phyloP scores from a whole-genome alignment of 805 yeast species.

The Lipomyces yamanashiensis region DNA sequence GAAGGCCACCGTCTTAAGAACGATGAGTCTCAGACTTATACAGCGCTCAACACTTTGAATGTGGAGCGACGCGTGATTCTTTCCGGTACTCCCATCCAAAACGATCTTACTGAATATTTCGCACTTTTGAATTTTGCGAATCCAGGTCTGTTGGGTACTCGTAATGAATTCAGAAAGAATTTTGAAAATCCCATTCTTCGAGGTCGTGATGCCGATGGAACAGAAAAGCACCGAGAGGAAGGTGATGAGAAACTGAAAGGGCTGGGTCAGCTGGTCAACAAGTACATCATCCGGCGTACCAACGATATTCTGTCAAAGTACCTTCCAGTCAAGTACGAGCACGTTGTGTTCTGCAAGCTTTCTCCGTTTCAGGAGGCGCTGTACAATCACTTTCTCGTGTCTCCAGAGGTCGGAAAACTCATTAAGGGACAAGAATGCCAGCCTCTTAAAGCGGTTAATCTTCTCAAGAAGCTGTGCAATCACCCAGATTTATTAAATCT shows the following conservation, averaged over 20 bases:
- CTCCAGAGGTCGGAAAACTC: constrained; percentile 73
- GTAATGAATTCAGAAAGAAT: constrained; percentile 80
- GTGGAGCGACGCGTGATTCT: constrained; percentile 88
- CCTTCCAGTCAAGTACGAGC: constrained; percentile 93
- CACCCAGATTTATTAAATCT: constrained; percentile 86
- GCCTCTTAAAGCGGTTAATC: constrained; percentile 86
- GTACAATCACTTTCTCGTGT: constrained; percentile 74
- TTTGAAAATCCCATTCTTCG: constrained; percentile 78
- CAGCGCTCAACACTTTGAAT: constrained; percentile 78
- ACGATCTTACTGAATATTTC: constrained; percentile 91
- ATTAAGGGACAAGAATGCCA: constrained; percentile 72
- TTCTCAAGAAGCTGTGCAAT: constrained; percentile 86
- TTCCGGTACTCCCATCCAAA: constrained; percentile 95
- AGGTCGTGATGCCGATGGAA: constrained; percentile 89
- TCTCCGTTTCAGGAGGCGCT: constrained; percentile 75
- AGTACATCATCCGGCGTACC: constrained; percentile 90
- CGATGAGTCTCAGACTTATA: constrained; percentile 90
- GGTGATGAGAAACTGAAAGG: constrained; percentile 75
- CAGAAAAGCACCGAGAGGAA: constrained; percentile 70
- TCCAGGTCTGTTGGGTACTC: constrained; percentile 88
- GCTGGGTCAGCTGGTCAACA: constrained; percentile 76
- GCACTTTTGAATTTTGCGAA: constrained; percentile 89
- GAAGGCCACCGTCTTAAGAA: constrained; percentile 85
- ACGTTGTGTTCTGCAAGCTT: constrained; percentile 88
- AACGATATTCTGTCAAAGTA: constrained; percentile 93